phyloP scores from a whole-genome alignment of 306 rosid genomes.

The Sicyos edulis region DNA sequence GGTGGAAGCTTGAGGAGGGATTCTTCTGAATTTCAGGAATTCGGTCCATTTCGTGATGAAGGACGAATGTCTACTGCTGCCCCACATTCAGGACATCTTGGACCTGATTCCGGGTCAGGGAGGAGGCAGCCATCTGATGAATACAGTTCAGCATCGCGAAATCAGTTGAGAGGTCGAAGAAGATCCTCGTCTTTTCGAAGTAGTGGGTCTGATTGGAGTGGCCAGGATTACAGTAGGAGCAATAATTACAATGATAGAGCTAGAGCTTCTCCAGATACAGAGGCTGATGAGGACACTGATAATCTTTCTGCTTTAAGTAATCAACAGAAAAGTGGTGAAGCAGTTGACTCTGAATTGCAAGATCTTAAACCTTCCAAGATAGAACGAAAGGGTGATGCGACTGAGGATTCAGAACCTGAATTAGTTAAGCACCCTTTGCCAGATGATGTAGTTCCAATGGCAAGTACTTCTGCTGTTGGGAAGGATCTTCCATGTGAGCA shows the following conservation, averaged over 20 bases:
- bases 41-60: constrained; percentile 30
- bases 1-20: constrained; percentile 43
- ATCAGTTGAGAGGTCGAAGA: constrained; percentile 44
- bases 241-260: constrained; percentile 58
- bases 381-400: constrained; percentile 33
- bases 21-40: constrained; percentile 34
- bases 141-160: constrained; percentile 27
- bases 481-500: constrained; percentile 29
- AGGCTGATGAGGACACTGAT: constrained; percentile 35
- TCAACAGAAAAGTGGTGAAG: constrained; percentile 34
- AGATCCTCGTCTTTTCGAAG: constrained; percentile 37
- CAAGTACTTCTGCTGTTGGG: constrained; percentile 33
- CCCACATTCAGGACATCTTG: constrained; percentile 42
- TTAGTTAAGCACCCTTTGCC: constrained; percentile 28
- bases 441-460: constrained; percentile 38
- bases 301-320: constrained; percentile 34
- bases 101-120: constrained; percentile 32
- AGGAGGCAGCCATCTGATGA: constrained; percentile 63
- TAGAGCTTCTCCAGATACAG: constrained; percentile 36
- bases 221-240: constrained; percentile 39
- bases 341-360: constrained; percentile 27
- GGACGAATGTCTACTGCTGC: constrained; percentile 59
- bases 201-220: constrained; percentile 60
- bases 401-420: constrained; percentile 36
- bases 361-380: constrained; percentile 31